phyloP scores from a whole-genome alignment of 257 asterid species.

The Nicotiana otophora region DNA sequence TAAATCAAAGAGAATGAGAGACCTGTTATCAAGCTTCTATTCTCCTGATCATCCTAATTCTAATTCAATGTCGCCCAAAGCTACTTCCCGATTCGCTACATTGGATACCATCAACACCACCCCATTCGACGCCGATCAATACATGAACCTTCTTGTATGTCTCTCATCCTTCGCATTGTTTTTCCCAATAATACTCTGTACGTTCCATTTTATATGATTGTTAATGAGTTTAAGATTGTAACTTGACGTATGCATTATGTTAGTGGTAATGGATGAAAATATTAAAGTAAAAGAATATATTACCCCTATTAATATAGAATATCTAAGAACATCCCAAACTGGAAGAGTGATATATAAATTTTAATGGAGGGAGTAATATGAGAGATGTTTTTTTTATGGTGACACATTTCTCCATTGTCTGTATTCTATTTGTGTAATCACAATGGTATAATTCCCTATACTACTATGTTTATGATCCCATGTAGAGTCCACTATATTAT shows the following conservation, averaged over 20 bases:
- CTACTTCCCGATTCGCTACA: conserved; percentile 86
- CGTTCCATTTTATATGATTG: background rate
- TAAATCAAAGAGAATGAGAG: conserved; percentile 97
- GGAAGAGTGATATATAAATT: background rate
- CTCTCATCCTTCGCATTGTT: background rate
- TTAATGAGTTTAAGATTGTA: background rate
- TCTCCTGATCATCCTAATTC: conserved; percentile 64
- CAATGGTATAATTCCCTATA: background rate
- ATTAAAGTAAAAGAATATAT: too few species aligned
- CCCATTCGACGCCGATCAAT: conserved; percentile 84
- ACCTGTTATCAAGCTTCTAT: conserved; percentile 91
- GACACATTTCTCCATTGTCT: background rate
- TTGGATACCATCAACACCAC: conserved; percentile 88
- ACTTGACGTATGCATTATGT: background rate
- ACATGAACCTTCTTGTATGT: conserved; percentile 93
- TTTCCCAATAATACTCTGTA: too few species aligned
- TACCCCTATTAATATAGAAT: too few species aligned
- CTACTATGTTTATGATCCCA: background rate
- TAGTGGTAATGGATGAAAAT: too few species aligned
- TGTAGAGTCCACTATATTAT: background rate
- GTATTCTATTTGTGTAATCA: background rate
- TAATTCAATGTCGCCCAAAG: conserved; percentile 27
- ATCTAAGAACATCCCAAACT: background rate
- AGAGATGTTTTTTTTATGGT: background rate
- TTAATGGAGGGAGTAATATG: background rate